phyloP scores from a whole-genome alignment of 139 green algal genomes.

The Chlamydomonas sp. region DNA sequence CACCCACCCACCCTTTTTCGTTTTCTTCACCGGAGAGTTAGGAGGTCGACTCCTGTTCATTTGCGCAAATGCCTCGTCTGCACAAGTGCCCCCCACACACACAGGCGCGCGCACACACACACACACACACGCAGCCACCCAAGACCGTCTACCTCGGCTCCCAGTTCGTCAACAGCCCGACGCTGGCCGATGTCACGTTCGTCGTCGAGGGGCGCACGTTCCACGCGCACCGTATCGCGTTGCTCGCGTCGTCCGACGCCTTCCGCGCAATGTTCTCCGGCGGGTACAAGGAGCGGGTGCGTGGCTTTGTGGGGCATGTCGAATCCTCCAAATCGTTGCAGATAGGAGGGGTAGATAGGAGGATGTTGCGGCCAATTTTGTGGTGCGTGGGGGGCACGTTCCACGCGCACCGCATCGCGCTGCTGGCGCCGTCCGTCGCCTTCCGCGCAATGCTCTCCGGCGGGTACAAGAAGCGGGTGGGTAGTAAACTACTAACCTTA shows the following conservation, averaged over 20 bases:
- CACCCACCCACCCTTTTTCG: no score
- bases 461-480: constrained; percentile 51
- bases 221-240: constrained; percentile 82
- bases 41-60: no score
- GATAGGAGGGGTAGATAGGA: no score
- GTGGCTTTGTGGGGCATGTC: no score
- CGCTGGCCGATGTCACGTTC: constrained; percentile 84
- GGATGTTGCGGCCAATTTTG: no score
- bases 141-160: constrained; percentile 41
- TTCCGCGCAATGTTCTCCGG: constrained; percentile 93
- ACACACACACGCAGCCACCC: constrained; percentile 36
- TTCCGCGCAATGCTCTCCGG: constrained; percentile 94
- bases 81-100: no score
- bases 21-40: no score
- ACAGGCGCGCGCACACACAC: no score
- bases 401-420: constrained; percentile 83
- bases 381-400: no score
- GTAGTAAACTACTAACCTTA: no score
- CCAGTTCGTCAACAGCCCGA: constrained; percentile 89
- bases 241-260: constrained; percentile 77
- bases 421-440: constrained; percentile 80
- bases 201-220: constrained; percentile 83
- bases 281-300: constrained; percentile 49
- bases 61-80: no score
- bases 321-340: no score